phyloP scores from a whole-genome alignment of 345 rosid genomes.

The Excoecaria agallocha region DNA sequence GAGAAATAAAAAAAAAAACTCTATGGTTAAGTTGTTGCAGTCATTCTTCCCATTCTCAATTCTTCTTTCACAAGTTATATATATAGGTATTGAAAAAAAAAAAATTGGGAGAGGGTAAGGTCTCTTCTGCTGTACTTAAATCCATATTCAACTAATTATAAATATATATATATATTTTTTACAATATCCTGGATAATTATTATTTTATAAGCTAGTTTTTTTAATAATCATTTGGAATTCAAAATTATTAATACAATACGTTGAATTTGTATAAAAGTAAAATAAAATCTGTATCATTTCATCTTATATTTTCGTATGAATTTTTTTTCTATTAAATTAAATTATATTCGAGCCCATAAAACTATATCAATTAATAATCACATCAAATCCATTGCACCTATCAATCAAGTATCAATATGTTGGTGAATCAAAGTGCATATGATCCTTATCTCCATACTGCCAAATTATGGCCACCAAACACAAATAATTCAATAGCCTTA shows the following conservation, averaged over 20 bases:
- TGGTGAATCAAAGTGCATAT: not conserved
- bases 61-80: slow-evolving; percentile 11
- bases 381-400: not conserved
- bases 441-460: not conserved
- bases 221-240: too few relatives aligned
- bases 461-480: slow-evolving; percentile 1
- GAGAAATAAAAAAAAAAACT: not conserved
- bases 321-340: too few relatives aligned
- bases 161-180: too few relatives aligned
- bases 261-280: too few relatives aligned
- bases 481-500: not conserved
- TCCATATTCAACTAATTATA: not conserved
- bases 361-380: not conserved
- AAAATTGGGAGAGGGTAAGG: too few relatives aligned
- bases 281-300: too few relatives aligned
- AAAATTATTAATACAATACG: too few relatives aligned
- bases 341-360: not conserved
- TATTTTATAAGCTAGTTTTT: too few relatives aligned
- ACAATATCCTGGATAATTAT: not conserved
- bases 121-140: not conserved
- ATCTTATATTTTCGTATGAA: too few relatives aligned
- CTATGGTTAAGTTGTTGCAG: slow-evolving; percentile 8
- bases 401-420: not conserved
- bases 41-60: slow-evolving; percentile 7
- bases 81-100: not conserved